phyloP scores from a whole-genome alignment of 2,329 filamentous ascomycete genomes.

The Pyrenochaeta sp. region DNA sequence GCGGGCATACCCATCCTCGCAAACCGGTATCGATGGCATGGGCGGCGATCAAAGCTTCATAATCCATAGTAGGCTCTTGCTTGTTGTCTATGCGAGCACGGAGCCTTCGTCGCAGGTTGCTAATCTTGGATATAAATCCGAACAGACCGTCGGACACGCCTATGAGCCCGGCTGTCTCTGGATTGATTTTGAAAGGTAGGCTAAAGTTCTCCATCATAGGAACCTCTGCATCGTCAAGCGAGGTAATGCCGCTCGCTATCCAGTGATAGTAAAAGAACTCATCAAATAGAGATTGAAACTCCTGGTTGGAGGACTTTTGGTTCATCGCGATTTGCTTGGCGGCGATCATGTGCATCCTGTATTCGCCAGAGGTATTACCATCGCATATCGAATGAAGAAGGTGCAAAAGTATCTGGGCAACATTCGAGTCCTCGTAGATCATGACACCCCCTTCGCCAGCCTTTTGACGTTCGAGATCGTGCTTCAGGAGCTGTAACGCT shows the following conservation, averaged over 20 bases:
- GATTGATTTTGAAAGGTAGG: slow-evolving; percentile 64
- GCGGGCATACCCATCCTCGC: slow-evolving; percentile 74
- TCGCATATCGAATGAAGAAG: slow-evolving; percentile 69
- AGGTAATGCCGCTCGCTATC: slow-evolving; percentile 66
- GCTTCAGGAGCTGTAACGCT: slow-evolving; percentile 60
- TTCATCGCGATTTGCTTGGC: slow-evolving; percentile 74
- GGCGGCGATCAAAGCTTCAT: slow-evolving; percentile 74
- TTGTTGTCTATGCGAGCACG: slow-evolving; percentile 70
- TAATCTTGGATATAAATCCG: slow-evolving; percentile 79
- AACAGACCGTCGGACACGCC: slow-evolving; percentile 87
- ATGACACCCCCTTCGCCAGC: slow-evolving; percentile 48
- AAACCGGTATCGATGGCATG: slow-evolving; percentile 79
- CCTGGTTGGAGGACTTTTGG: slow-evolving; percentile 68
- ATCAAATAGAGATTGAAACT: slow-evolving; percentile 75
- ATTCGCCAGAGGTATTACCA: slow-evolving; percentile 71
- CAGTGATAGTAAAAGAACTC: slow-evolving; percentile 88
- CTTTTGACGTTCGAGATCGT: slow-evolving; percentile 50
- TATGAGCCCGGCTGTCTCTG: slow-evolving; percentile 69
- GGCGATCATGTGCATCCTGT: slow-evolving; percentile 79
- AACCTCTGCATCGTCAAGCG: slow-evolving; percentile 61
- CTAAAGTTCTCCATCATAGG: slow-evolving; percentile 62
- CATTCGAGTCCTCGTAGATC: slow-evolving; percentile 64
- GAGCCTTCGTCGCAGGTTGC: slow-evolving; percentile 77
- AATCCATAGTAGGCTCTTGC: slow-evolving; percentile 75
- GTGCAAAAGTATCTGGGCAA: slow-evolving; percentile 67